Percentiles rank a stretch among this genome's conserved stretches.
Evolutionary conservation across 129 eudicot genomes (phyloP).

Genomic region (Cynara cardunculus): DNA sequence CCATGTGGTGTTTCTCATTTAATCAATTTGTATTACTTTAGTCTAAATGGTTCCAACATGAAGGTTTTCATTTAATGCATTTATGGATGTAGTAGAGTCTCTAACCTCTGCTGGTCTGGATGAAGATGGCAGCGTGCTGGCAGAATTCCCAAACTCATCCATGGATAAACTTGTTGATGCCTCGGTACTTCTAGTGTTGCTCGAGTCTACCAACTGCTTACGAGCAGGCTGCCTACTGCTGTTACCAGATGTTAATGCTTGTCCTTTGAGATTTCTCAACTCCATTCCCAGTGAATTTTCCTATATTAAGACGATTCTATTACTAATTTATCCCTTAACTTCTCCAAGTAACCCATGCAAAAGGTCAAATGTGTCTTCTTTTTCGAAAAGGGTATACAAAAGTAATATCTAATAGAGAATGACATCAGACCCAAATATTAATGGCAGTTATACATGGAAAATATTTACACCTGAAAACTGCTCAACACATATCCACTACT

Average conservation of each 20-base stretch:
- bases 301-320: constrained; percentile 22
- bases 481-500: not conserved
- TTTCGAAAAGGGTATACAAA: not conserved
- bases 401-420: not conserved
- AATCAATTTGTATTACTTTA: not conserved
- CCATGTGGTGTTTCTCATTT: not conserved
- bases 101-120: constrained; percentile 68
- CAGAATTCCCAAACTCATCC: constrained; percentile 60
- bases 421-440: not conserved
- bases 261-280: constrained; percentile 59
- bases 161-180: constrained; percentile 55
- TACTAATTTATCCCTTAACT: not conserved
- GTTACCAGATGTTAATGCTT: constrained; percentile 43
- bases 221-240: constrained; percentile 60
- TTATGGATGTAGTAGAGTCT: not conserved
- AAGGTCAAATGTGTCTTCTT: not conserved
- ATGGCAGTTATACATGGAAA: not conserved
- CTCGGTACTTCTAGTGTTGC: constrained; percentile 67
- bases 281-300: constrained; percentile 58
- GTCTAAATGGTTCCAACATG: not conserved
- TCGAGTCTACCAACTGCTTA: constrained; percentile 63
- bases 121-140: constrained; percentile 50
- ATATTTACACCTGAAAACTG: not conserved
- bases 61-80: not conserved
- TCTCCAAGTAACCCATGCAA: not conserved